phyloP scores from a whole-genome alignment of 495 filamentous ascomycete genomes.

The Astrothelium subdiscretum region DNA sequence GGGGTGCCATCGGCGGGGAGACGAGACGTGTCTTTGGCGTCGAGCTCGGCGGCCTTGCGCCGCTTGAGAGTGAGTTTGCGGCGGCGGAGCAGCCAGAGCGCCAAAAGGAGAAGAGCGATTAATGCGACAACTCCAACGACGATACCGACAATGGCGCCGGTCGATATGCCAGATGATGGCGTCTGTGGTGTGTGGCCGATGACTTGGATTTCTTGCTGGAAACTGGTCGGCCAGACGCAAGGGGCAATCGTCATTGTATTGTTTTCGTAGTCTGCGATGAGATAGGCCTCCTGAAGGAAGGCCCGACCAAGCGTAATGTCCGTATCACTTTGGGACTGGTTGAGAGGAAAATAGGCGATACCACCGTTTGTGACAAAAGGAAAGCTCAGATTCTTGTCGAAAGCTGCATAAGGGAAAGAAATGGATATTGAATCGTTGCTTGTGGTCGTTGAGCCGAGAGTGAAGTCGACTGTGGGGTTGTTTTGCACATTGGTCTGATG shows the following conservation, averaged over 20 bases:
- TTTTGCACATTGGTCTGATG: not conserved
- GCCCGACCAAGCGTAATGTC: conserved; percentile 53
- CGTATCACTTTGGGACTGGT: conserved; percentile 38
- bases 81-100: conserved; percentile 7
- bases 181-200: conserved; percentile 39
- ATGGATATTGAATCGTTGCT: conserved; percentile 43
- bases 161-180: conserved; percentile 17
- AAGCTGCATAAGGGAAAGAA: conserved; percentile 50
- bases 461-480: conserved; percentile 43
- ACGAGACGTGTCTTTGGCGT: conserved; percentile 12
- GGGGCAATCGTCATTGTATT: conserved; percentile 45
- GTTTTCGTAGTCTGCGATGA: conserved; percentile 55
- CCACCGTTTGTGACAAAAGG: conserved; percentile 39
- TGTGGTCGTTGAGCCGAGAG: conserved; percentile 35
- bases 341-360: conserved; percentile 50
- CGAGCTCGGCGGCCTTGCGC: conserved; percentile 10
- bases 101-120: conserved; percentile 9
- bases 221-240: conserved; percentile 30
- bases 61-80: conserved; percentile 5
- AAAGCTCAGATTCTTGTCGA: conserved; percentile 46
- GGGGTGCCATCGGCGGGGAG: not conserved
- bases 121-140: conserved; percentile 29
- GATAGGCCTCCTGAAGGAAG: conserved; percentile 61
- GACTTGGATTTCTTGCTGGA: conserved; percentile 33
- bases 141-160: conserved; percentile 26